A percentile compares a stretch with the other conserved stretches of the same genome.
Conservation (phyloP, 768 basidiomycete genomes). For the Boletus huronensis region DNA sequence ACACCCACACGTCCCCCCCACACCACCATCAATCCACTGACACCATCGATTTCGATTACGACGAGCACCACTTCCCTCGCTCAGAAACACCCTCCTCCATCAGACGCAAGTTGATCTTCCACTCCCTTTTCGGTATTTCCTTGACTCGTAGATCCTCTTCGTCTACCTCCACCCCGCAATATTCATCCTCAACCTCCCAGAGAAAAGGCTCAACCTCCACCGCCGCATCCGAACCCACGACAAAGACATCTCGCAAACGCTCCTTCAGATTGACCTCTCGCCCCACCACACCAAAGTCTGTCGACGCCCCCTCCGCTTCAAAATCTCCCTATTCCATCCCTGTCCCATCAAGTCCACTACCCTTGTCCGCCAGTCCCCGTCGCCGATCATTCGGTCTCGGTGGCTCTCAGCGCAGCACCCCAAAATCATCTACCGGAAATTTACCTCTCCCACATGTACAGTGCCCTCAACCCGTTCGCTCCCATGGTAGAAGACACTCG, state of each 20-base stretch:
- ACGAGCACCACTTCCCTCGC: slow-evolving; percentile 23
- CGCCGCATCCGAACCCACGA: slow-evolving; percentile 13
- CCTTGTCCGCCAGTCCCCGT: slow-evolving; percentile 34
- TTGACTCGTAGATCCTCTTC: slow-evolving; percentile 27
- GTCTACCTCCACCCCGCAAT: slow-evolving; percentile 15
- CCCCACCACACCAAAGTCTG: slow-evolving; percentile 29
- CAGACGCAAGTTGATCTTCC: slow-evolving; percentile 20
- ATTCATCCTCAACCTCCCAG: slow-evolving; percentile 16
- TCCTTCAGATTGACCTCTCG: slow-evolving; percentile 33
- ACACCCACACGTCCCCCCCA: slow-evolving; percentile 10
- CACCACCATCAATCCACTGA: slow-evolving; percentile 13
- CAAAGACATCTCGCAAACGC: slow-evolving; percentile 24
- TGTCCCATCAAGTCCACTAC: slow-evolving; percentile 28
- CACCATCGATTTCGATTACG: slow-evolving; percentile 13
- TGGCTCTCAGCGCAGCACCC: slow-evolving; percentile 26
- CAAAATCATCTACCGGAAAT: slow-evolving; percentile 28
- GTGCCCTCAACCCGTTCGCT: slow-evolving; percentile 7
- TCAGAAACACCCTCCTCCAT: slow-evolving; percentile 30
- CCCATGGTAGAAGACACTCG: slow-evolving; percentile 29
- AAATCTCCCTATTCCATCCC: slow-evolving; percentile 26
- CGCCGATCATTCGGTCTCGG: slow-evolving; percentile 32
- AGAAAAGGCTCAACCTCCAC: slow-evolving; percentile 28
- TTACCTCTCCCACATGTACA: slow-evolving; percentile 25
- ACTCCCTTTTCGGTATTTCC: slow-evolving; percentile 29
- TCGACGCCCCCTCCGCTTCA: slow-evolving; percentile 16